phyloP scores from a whole-genome alignment of 768 basidiomycete genomes.

The Kwoniella sp. region DNA sequence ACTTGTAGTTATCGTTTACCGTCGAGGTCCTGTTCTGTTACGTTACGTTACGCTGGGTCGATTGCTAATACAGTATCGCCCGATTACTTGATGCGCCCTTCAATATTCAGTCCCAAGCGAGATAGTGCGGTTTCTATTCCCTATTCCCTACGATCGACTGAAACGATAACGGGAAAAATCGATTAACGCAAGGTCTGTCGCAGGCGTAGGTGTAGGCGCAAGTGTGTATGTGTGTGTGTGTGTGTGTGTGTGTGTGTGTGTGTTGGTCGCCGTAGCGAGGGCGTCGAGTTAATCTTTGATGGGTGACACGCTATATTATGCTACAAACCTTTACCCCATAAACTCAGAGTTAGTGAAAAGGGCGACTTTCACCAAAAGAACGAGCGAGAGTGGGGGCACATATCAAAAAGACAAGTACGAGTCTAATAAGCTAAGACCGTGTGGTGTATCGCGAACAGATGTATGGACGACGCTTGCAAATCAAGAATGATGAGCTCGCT shows the following conservation, averaged over 20 bases:
- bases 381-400: neutral
- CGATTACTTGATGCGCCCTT: conserved; percentile 2
- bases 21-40: neutral
- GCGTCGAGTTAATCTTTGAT: neutral
- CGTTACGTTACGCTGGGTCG: neutral
- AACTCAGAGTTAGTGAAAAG: neutral
- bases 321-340: too few species aligned
- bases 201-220: neutral
- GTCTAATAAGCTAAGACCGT: too few species aligned
- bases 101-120: neutral
- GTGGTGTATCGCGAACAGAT: too few species aligned
- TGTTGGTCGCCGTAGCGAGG: neutral
- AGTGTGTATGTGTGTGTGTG: neutral
- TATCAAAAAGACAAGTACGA: too few species aligned
- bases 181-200: conserved; percentile 1
- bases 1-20: neutral
- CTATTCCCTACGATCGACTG: neutral
- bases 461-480: neutral
- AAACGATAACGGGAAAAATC: neutral
- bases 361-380: neutral
- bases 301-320: too few species aligned
- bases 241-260: neutral
- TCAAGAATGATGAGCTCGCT: neutral
- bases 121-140: neutral
- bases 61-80: neutral